Base-by-base conservation (phyloP, 1,139 yeast genomes). In the Debaryomycetaceae sp. region DNA sequence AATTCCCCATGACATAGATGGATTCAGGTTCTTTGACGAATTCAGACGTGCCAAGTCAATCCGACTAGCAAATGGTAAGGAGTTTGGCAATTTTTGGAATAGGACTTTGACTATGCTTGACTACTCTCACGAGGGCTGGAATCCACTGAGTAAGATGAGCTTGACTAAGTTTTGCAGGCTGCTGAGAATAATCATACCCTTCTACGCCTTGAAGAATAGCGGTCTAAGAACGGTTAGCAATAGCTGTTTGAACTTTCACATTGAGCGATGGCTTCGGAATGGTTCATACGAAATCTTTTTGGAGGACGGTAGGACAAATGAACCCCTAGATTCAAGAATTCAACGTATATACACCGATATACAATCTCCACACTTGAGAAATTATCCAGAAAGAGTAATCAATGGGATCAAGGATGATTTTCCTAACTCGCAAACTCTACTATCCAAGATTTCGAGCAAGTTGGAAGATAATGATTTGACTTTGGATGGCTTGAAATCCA, bases 1-100 rank as follows among this genome's bases (percentile, higher is more conserved):
- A 2, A 53, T 82, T 1, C 82, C 85, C 0, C 48, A 53, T 3
- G 86, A 82, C 58, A 55, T 70, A 1, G 56, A 58, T 0, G 76
- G 78, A 0, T 57, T 66, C 6, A 51, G 68, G 22, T 56, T 49
- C 40, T 47, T 78, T 3, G 54, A 52, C 1, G 62, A 58, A 24
- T 70, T 71, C 67, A 62, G 80, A 45, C 43, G 39, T 3, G 37
- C 46, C 5, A 42, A 53, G 35, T 61, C 60, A 5, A 53, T 52
- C 38, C 47, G 47, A 20, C 34, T 46, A 6, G 44, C 49, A 22
- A 49, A 66, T 22, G 69, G 66, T 2, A 68, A 58, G 39, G 57
- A 49, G 5, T 68, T 67, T 47, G 60, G 56, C 37, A 43, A 43
- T 5, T 53, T 64, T 2, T 66, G 80, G 70, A 50, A 54, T 27